These are phyloP conservation scores for Raphanus raphanistrum DNA, from an alignment of 345 rosid species.

Conservation along the genomic window DNA sequence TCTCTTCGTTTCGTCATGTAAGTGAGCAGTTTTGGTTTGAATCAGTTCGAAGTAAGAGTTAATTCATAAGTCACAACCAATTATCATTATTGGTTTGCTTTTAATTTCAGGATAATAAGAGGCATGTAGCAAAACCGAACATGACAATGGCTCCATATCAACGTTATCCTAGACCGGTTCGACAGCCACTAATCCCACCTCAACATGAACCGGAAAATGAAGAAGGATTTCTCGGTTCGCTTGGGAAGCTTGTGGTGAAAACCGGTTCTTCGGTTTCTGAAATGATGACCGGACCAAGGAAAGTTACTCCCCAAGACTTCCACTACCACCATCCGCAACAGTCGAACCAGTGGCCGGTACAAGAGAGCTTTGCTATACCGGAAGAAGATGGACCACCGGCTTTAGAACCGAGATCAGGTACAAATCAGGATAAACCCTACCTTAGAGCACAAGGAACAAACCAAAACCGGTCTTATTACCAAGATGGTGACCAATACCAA, in stretches of 20 bases:
- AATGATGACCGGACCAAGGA: slow-evolving; percentile 47
- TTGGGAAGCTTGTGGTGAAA: slow-evolving; percentile 68
- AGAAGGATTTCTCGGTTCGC: slow-evolving; percentile 70
- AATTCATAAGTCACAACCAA: background rate
- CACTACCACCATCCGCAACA: slow-evolving; percentile 41
- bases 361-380: slow-evolving; percentile 77
- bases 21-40: slow-evolving; percentile 31
- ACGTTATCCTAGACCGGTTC: slow-evolving; percentile 58
- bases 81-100: background rate
- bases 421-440: slow-evolving; percentile 51
- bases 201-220: slow-evolving; percentile 69
- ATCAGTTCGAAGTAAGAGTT: background rate
- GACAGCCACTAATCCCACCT: slow-evolving; percentile 70
- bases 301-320: slow-evolving; percentile 44
- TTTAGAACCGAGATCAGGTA: slow-evolving; percentile 53
- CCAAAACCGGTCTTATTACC: slow-evolving; percentile 54
- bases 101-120: slow-evolving; percentile 42
- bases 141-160: slow-evolving; percentile 54
- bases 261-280: slow-evolving; percentile 70
- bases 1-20: slow-evolving; percentile 58
- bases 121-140: slow-evolving; percentile 44
- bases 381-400: slow-evolving; percentile 79
- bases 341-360: slow-evolving; percentile 64
- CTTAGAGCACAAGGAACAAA: slow-evolving; percentile 48
- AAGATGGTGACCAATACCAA: slow-evolving; percentile 49